Evolutionary conservation across 2,329 filamentous ascomycete genomes (phyloP).

Genomic region (Trichoderma sp.): DNA sequence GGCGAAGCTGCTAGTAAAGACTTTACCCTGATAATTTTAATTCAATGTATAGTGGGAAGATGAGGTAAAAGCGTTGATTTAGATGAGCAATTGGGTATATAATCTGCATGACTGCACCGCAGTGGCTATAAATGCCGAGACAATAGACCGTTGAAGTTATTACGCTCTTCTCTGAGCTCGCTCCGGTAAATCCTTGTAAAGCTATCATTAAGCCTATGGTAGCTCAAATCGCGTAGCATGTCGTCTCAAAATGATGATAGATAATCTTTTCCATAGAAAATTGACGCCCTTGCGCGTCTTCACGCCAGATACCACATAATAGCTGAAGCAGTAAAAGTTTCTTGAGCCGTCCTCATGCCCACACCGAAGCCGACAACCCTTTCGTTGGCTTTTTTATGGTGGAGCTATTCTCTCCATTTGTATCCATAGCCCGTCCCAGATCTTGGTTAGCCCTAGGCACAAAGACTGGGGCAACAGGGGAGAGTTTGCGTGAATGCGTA

Average conservation of each 20-base stretch:
- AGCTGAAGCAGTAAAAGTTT: neutral
- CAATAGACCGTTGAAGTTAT: neutral
- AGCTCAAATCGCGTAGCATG: neutral
- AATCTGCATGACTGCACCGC: neutral
- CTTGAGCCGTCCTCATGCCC: neutral
- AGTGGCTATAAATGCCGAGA: neutral
- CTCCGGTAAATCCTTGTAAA: neutral
- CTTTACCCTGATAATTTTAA: slow-evolving; percentile 47
- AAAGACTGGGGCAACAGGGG: neutral
- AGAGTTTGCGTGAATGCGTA: neutral
- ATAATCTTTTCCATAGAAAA: neutral
- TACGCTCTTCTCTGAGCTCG: neutral
- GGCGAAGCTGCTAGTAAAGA: slow-evolving; percentile 70
- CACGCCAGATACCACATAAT: neutral
- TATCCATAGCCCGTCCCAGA: neutral
- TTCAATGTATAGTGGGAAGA: neutral
- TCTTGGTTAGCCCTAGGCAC: neutral
- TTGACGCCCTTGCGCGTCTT: neutral
- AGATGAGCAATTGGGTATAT: neutral
- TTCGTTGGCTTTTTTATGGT: neutral
- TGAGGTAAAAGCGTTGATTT: slow-evolving; percentile 10
- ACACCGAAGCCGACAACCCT: slow-evolving; percentile 13
- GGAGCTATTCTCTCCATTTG: neutral
- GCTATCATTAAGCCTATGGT: neutral
- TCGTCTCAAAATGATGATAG: neutral